Conservation (phyloP, 2,329 filamentous ascomycete genomes). For the Talaromyces piceae region DNA sequence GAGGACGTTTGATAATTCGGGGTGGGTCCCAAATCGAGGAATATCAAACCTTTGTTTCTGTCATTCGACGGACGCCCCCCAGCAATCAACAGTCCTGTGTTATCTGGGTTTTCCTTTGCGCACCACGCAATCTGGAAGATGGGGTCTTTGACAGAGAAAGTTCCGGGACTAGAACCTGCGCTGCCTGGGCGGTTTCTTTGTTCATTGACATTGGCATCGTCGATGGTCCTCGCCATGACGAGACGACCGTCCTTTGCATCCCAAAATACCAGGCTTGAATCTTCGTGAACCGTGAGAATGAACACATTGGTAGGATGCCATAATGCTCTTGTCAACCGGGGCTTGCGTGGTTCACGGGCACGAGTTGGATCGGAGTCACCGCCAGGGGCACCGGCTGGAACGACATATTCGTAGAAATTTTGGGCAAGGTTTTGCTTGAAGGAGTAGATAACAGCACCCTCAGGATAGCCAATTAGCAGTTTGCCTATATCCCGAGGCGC, state of each 20-base stretch:
- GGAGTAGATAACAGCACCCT: slow-evolving; percentile 83
- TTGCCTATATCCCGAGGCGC: slow-evolving; percentile 91
- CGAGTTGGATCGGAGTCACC: slow-evolving; percentile 59
- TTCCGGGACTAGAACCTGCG: slow-evolving; percentile 39
- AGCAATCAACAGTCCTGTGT: slow-evolving; percentile 79
- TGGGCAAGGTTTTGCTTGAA: slow-evolving; percentile 82
- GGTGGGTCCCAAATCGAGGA: slow-evolving; percentile 81
- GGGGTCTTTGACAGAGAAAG: slow-evolving; percentile 60
- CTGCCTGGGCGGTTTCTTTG: slow-evolving; percentile 44
- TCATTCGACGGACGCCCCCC: slow-evolving; percentile 66
- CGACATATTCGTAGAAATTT: slow-evolving; percentile 74
- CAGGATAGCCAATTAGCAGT: slow-evolving; percentile 79
- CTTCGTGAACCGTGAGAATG: slow-evolving; percentile 77
- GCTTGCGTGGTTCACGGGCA: slow-evolving; percentile 57
- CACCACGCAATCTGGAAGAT: slow-evolving; percentile 83
- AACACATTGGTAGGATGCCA: slow-evolving; percentile 97
- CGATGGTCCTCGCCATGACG: slow-evolving; percentile 73
- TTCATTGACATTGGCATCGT: slow-evolving; percentile 65
- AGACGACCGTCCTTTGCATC: slow-evolving; percentile 82
- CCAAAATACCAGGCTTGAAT: slow-evolving; percentile 89
- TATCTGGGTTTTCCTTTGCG: slow-evolving; percentile 86
- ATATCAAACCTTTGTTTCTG: slow-evolving; percentile 69
- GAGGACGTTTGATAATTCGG: slow-evolving; percentile 86
- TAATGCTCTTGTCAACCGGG: slow-evolving; percentile 70
- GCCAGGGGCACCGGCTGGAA: slow-evolving; percentile 78